A percentile compares a stretch with the other conserved stretches of the same genome.
These are phyloP conservation scores for Kazachstania psychrophila DNA, from an alignment of 805 yeast species.

Conservation along the genomic window DNA sequence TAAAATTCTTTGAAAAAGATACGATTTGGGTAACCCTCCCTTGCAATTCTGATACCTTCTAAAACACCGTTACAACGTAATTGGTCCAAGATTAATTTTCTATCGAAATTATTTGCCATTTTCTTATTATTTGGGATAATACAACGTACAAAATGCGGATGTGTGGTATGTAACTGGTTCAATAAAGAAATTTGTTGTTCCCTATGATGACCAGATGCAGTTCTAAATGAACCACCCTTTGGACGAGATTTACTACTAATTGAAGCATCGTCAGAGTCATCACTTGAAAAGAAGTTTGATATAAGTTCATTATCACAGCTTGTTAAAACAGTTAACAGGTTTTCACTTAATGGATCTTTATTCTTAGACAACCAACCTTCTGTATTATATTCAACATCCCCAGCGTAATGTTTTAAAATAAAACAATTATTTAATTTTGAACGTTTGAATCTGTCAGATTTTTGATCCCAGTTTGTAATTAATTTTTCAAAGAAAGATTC, in stretches of 20 bases:
- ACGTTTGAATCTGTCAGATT: slow-evolving; percentile 53
- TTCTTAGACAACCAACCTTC: slow-evolving; percentile 93
- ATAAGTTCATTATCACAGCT: slow-evolving; percentile 51
- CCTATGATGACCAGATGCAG: slow-evolving; percentile 83
- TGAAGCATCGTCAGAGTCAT: slow-evolving; percentile 2
- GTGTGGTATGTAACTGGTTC: slow-evolving; percentile 65
- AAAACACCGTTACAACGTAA: slow-evolving; percentile 93
- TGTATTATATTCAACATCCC: slow-evolving; percentile 85
- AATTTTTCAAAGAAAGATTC: slow-evolving; percentile 73
- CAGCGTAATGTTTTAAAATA: slow-evolving; percentile 86
- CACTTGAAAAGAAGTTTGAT: slow-evolving; percentile 40
- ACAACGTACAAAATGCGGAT: slow-evolving; percentile 96
- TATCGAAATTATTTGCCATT: slow-evolving; percentile 61
- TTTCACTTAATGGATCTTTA: slow-evolving; percentile 83
- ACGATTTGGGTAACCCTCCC: slow-evolving; percentile 95
- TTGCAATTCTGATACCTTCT: slow-evolving; percentile 94
- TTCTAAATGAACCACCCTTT: slow-evolving; percentile 27
- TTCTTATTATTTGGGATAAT: slow-evolving; percentile 81
- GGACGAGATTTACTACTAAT: background rate
- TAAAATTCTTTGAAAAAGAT: slow-evolving; percentile 75
- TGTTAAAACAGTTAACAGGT: slow-evolving; percentile 51
- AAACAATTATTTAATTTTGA: slow-evolving; percentile 72
- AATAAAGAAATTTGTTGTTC: slow-evolving; percentile 69
- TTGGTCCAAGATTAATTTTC: slow-evolving; percentile 72
- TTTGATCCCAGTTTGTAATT: slow-evolving; percentile 50